phyloP scores from a whole-genome alignment of 1,139 yeast genomes.

The Torulaspora pretoriensis region DNA sequence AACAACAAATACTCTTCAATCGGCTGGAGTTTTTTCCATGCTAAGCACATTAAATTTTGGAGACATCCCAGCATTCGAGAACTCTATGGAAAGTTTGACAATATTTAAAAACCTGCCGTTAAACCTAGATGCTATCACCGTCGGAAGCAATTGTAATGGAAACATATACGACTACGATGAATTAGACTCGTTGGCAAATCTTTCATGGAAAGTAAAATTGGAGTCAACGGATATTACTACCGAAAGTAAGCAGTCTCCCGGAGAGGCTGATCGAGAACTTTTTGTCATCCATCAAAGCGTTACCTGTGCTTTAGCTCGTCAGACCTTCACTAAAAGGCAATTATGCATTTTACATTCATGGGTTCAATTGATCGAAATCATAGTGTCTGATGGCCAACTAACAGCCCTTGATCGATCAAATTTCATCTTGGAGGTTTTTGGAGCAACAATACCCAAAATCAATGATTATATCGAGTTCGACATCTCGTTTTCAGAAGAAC shows the following conservation, averaged over 20 bases:
- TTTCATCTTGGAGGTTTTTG: slow-evolving; percentile 73
- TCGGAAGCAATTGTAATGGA: slow-evolving; percentile 29
- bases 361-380: slow-evolving; percentile 73
- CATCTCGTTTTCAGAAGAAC: slow-evolving; percentile 64
- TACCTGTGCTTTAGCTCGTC: slow-evolving; percentile 43
- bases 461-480: slow-evolving; percentile 68
- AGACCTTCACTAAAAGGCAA: slow-evolving; percentile 50
- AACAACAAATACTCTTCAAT: slow-evolving; percentile 41
- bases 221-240: slow-evolving; percentile 4
- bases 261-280: slow-evolving; percentile 6
- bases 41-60: slow-evolving; percentile 65
- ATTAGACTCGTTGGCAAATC: slow-evolving; percentile 34
- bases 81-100: slow-evolving; percentile 30
- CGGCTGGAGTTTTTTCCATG: slow-evolving; percentile 63
- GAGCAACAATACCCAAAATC: slow-evolving; percentile 69
- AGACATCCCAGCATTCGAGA: slow-evolving; percentile 35
- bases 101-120: slow-evolving; percentile 41
- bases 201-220: slow-evolving; percentile 24
- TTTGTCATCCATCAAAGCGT: slow-evolving; percentile 25
- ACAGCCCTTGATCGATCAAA: slow-evolving; percentile 45
- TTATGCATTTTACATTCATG: slow-evolving; percentile 69
- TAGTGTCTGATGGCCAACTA: slow-evolving; percentile 57
- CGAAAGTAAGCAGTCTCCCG: slow-evolving; percentile 8
- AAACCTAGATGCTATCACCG: slow-evolving; percentile 31
- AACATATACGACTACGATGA: slow-evolving; percentile 35